Conservation (phyloP, 768 basidiomycete genomes). For the Mycena belliarum region DNA sequence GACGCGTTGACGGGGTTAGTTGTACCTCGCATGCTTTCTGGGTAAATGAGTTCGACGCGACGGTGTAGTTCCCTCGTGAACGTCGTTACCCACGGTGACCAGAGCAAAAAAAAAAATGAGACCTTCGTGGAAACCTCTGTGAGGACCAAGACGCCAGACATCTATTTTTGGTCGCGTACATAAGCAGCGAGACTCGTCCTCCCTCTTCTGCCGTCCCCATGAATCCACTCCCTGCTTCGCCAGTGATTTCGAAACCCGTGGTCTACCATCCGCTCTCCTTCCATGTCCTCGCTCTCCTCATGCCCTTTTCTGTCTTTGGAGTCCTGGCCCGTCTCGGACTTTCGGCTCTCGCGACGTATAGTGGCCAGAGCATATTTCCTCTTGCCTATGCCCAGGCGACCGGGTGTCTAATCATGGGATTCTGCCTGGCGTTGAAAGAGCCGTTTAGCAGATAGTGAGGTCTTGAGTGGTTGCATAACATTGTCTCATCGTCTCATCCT, state of each 20-base stretch:
- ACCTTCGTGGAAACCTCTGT: too few species aligned
- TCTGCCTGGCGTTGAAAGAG: conserved; percentile 68
- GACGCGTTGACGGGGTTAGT: too few species aligned
- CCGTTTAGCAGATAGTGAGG: conserved; percentile 76
- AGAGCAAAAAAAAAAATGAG: too few species aligned
- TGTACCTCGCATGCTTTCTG: conserved; percentile 71
- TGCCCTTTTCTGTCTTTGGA: conserved; percentile 86
- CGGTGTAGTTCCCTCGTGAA: too few species aligned
- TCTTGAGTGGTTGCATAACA: neutral
- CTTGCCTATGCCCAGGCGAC: conserved; percentile 83
- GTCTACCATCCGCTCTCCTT: conserved; percentile 55
- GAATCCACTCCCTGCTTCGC: conserved; percentile 33
- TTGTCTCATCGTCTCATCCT: neutral
- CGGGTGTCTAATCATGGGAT: conserved; percentile 93
- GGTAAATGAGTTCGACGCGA: too few species aligned
- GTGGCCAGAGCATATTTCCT: conserved; percentile 75
- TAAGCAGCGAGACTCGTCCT: neutral
- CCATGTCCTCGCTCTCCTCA: conserved; percentile 68
- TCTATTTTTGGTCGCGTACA: neutral
- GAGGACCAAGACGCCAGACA: too few species aligned
- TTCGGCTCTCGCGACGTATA: conserved; percentile 69
- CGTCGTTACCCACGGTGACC: too few species aligned
- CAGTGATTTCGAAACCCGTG: conserved; percentile 30
- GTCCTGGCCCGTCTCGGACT: conserved; percentile 81
- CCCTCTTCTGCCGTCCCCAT: conserved; percentile 19